Percentiles rank a stretch among this genome's conserved stretches.
phyloP scores from a whole-genome alignment of 345 rosid species.

The Eucalyptus melliodora region DNA sequence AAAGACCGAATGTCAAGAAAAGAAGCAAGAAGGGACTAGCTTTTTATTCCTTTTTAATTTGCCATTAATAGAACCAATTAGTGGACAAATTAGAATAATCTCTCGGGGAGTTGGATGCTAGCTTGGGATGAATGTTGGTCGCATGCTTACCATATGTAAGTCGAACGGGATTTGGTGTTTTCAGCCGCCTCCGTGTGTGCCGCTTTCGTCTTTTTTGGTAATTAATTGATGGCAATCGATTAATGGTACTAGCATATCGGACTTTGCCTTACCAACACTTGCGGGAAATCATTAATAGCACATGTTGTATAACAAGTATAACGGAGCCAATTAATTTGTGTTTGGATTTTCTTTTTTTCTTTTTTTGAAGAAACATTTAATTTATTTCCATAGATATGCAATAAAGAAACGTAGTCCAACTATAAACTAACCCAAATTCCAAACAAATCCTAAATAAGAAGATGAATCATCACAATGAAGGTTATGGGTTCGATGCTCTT shows the following conservation, averaged over 20 bases:
- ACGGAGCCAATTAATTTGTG: no score
- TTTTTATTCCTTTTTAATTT: no score
- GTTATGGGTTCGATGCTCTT: neutral
- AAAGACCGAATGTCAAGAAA: neutral
- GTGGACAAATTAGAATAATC: neutral
- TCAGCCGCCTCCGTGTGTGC: accelerated
- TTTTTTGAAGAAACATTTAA: neutral
- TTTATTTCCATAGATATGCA: neutral
- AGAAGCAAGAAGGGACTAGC: neutral
- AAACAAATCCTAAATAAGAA: neutral
- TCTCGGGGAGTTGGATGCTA: neutral
- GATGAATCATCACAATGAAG: neutral
- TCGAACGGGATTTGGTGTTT: no score
- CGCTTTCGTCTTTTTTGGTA: neutral
- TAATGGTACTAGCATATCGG: neutral
- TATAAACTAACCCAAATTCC: neutral
- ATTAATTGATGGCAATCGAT: no score
- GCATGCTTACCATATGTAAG: neutral
- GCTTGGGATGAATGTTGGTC: neutral
- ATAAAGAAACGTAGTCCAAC: neutral
- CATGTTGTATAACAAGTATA: no score
- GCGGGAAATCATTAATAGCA: no score
- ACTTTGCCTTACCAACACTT: no score
- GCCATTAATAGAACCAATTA: neutral
- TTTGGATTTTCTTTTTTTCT: no score